Conservation (phyloP, 257 asterid species). For the Echites panduratus region DNA sequence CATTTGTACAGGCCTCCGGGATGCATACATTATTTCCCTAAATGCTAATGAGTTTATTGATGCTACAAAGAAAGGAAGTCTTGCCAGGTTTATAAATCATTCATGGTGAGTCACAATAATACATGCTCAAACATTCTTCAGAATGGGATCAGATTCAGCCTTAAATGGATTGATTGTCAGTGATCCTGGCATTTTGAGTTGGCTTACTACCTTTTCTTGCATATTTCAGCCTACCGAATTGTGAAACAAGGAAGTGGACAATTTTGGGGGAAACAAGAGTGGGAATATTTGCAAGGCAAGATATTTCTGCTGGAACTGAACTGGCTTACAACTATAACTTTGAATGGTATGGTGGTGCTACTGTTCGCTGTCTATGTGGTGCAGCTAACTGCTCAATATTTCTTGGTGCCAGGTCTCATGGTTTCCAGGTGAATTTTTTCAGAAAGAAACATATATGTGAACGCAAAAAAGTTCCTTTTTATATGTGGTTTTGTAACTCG, state of each 20-base stretch:
- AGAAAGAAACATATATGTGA: neutral
- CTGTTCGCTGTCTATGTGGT: slow-evolving; percentile 90
- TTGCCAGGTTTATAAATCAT: slow-evolving; percentile 90
- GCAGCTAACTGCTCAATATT: slow-evolving; percentile 82
- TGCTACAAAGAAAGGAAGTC: slow-evolving; percentile 82
- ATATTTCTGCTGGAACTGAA: slow-evolving; percentile 65
- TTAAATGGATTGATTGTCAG: neutral
- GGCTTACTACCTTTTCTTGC: slow-evolving; percentile 13
- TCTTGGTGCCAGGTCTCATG: slow-evolving; percentile 96
- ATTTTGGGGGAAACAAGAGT: slow-evolving; percentile 86
- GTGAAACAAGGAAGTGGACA: slow-evolving; percentile 97
- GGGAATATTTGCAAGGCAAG: slow-evolving; percentile 77
- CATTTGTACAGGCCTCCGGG: slow-evolving; percentile 58
- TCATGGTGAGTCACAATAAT: slow-evolving; percentile 59
- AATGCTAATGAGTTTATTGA: slow-evolving; percentile 66
- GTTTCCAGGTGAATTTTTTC: slow-evolving; percentile 61
- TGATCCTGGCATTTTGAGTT: neutral
- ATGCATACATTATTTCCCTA: slow-evolving; percentile 76
- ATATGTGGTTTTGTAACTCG: neutral
- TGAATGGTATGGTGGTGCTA: slow-evolving; percentile 94
- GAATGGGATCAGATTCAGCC: neutral
- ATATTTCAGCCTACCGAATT: slow-evolving; percentile 73
- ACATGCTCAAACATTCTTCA: neutral
- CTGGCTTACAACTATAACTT: slow-evolving; percentile 77
- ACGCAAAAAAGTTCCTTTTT: neutral